A percentile compares a stretch with the other conserved stretches of the same genome.
These are phyloP conservation scores for Capsicum pubescens DNA, from an alignment of 257 asterid genomes.

Conservation along the genomic window DNA sequence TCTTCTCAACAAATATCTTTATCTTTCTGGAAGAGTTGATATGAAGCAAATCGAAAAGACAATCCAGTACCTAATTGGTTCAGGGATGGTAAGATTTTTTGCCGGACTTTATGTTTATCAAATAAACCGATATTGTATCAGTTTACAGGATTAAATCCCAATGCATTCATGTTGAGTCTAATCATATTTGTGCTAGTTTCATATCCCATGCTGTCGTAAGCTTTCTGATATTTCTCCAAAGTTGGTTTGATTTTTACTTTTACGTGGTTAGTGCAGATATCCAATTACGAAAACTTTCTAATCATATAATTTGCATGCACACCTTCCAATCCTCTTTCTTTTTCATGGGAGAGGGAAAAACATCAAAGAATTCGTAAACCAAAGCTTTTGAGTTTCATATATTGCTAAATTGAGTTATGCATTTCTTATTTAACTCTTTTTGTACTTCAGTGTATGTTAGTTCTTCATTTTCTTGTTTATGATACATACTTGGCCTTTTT, in stretches of 20 bases:
- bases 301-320: neutral
- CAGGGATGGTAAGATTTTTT: slow-evolving; percentile 50
- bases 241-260: neutral
- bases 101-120: neutral
- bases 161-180: neutral
- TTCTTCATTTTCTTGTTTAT: slow-evolving; percentile 13
- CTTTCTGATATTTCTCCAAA: neutral
- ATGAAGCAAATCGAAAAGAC: slow-evolving; percentile 71
- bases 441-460: neutral
- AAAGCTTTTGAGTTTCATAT: neutral
- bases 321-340: neutral
- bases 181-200: neutral
- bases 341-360: neutral
- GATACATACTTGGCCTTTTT: neutral
- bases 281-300: neutral
- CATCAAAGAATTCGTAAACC: neutral
- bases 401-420: neutral
- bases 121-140: neutral
- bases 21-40: slow-evolving; percentile 74
- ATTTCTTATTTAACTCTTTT: neutral
- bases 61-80: slow-evolving; percentile 64
- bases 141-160: neutral
- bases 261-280: neutral
- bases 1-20: slow-evolving; percentile 68
- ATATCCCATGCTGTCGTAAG: neutral